phyloP scores from a whole-genome alignment of 2,329 filamentous ascomycete genomes.

The Venturia oleaginea region DNA sequence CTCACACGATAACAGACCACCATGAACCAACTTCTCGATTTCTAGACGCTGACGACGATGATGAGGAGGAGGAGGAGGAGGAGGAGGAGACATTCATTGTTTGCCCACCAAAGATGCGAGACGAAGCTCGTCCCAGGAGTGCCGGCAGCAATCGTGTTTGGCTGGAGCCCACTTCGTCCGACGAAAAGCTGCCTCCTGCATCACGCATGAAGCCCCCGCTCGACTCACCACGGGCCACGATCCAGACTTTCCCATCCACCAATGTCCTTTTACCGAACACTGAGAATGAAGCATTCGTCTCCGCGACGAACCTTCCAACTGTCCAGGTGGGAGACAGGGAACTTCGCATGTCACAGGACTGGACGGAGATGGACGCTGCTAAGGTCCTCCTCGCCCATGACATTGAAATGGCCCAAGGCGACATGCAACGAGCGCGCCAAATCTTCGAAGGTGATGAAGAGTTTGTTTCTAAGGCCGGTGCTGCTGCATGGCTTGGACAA shows the following conservation, averaged over 20 bases:
- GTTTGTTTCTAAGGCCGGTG: conserved; percentile 67
- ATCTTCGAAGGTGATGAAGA: conserved; percentile 82
- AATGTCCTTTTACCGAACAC: conserved; percentile 28
- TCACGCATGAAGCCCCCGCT: conserved; percentile 27
- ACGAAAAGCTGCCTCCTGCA: conserved; percentile 24
- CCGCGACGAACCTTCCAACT: conserved; percentile 40
- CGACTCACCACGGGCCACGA: conserved; percentile 29
- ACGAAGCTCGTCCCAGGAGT: conserved; percentile 13
- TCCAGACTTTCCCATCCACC: conserved; percentile 16
- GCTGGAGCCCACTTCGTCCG: conserved; percentile 30
- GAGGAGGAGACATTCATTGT: conserved; percentile 32
- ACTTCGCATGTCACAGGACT: conserved; percentile 18
- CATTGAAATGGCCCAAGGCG: conserved; percentile 51
- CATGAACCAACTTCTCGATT: conserved; percentile 12
- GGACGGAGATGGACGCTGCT: conserved; percentile 1
- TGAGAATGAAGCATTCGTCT: conserved; percentile 37
- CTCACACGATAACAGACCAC: conserved; percentile 16
- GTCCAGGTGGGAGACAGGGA: conserved; percentile 42
- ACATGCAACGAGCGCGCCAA: conserved; percentile 66
- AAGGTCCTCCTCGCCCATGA: conserved; percentile 14
- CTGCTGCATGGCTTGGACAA: conserved; percentile 83
- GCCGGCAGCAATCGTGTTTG: conserved; percentile 27
- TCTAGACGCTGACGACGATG: conserved; percentile 21
- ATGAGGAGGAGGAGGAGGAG: conserved; percentile 29
- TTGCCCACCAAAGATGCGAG: conserved; percentile 23